phyloP scores from a whole-genome alignment of 2,329 filamentous ascomycete species.

The Aspergillus versicolor region DNA sequence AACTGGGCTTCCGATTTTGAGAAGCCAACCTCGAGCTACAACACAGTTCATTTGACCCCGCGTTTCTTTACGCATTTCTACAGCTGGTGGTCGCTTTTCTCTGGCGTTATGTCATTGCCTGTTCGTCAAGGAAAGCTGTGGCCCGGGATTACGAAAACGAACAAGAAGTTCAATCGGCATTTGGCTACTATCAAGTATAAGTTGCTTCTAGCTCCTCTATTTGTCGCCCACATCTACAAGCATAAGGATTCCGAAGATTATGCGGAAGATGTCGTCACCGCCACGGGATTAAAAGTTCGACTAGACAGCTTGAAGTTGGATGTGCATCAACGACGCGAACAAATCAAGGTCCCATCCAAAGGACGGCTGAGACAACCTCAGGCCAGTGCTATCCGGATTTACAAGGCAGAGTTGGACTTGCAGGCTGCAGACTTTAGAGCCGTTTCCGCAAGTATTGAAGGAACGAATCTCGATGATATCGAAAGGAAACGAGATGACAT shows the following conservation, averaged over 20 bases:
- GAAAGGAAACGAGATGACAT: constrained; percentile 60
- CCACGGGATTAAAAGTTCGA: constrained; percentile 93
- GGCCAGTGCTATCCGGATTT: constrained; percentile 92
- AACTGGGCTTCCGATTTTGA: constrained; percentile 78
- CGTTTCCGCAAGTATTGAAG: constrained; percentile 84
- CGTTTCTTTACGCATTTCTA: constrained; percentile 99
- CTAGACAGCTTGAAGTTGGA: constrained; percentile 98
- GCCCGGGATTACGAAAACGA: constrained; percentile 91
- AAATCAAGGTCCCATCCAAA: constrained; percentile 79
- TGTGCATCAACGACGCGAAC: constrained; percentile 88
- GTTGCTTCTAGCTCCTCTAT: constrained; percentile 83
- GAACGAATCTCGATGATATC: constrained; percentile 74
- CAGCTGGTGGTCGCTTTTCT: constrained; percentile 96
- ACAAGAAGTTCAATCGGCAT: constrained; percentile 97
- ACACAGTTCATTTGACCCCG: constrained; percentile 90
- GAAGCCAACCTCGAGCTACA: constrained; percentile 85
- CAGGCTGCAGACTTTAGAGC: constrained; percentile 89
- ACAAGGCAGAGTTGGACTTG: constrained; percentile 89
- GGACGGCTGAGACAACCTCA: constrained; percentile 73
- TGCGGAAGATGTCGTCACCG: constrained; percentile 73
- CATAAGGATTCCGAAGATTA: constrained; percentile 94
- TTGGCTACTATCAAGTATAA: constrained; percentile 99
- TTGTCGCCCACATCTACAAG: constrained; percentile 96
- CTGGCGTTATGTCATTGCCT: constrained; percentile 88
- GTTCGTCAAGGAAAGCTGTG: constrained; percentile 89